A percentile compares a stretch with the other conserved stretches of the same genome.
These are phyloP conservation scores for Nadsonia commutata DNA, from an alignment of 1,139 yeast genomes.

Conservation along the genomic window DNA sequence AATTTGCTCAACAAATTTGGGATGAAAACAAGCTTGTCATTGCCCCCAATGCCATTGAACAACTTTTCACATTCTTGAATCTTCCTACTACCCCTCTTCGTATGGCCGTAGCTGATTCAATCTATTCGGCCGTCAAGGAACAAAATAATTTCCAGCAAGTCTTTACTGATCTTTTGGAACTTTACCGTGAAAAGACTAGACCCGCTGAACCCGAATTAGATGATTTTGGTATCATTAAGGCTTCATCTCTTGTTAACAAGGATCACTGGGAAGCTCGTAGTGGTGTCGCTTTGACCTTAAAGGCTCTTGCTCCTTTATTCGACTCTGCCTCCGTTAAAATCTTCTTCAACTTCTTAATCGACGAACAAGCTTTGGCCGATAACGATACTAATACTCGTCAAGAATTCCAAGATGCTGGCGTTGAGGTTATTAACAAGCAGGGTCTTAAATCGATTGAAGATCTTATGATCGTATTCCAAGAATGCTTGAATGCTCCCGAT, in stretches of 20 bases:
- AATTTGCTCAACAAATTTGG: slow-evolving; percentile 74
- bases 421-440: slow-evolving; percentile 46
- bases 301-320: slow-evolving; percentile 40
- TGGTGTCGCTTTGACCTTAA: slow-evolving; percentile 60
- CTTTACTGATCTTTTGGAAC: slow-evolving; percentile 33
- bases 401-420: slow-evolving; percentile 83
- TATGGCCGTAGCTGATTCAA: slow-evolving; percentile 48
- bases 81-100: slow-evolving; percentile 27
- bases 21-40: slow-evolving; percentile 45
- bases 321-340: slow-evolving; percentile 26
- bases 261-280: slow-evolving; percentile 80
- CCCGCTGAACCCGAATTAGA: slow-evolving; percentile 72
- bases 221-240: slow-evolving; percentile 62
- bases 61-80: slow-evolving; percentile 12
- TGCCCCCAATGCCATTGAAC: slow-evolving; percentile 27
- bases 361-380: slow-evolving; percentile 57
- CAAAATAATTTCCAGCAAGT: slow-evolving; percentile 24
- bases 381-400: slow-evolving; percentile 57
- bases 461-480: slow-evolving; percentile 66
- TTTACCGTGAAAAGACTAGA: slow-evolving; percentile 44
- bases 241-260: slow-evolving; percentile 41
- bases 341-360: slow-evolving; percentile 46
- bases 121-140: slow-evolving; percentile 34
- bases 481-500: slow-evolving; percentile 26
- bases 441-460: slow-evolving; percentile 54